Base-by-base conservation (phyloP, 202 grass and related monocot genomes). In the Zizania palustris region DNA sequence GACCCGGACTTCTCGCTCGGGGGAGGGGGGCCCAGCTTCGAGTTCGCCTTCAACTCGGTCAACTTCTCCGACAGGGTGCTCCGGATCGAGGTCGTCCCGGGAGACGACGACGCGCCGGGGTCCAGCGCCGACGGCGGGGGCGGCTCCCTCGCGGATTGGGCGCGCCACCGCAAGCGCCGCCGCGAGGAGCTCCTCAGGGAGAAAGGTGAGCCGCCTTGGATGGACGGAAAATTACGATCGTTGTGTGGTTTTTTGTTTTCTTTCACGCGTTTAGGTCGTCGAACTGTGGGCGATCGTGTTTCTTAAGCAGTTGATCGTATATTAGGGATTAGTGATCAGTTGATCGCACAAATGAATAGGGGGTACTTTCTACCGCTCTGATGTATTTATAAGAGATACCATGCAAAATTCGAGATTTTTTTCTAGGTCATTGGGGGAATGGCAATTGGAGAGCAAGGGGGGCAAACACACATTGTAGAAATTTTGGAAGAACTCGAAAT, bases 31-130 rank as follows among this genome's bases (percentile, higher is more conserved):
- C 87, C 75, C 7, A 93, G 73, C 69, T 93, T 93, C 12, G 91
- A 93, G 81, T 93, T 93, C 76, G 91, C 91, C 49, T 93, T 93
- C 82, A 93, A 93, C 74, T 90, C 88, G 37, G 83, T 85, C 70
- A 93, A 90, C 75, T 93, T 93, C 75, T 28, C 28, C 28, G 28
- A 28, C 28, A 28, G 28, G 28, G 28, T 28, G 28, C 28, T 28
- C 28, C 28, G 88, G 85, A 93, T 93, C 88, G 87, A 93, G 85
- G 80, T 93, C 71, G 65, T 88, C 22, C 77, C 72, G 33, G 79
- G 79, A 19, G 79, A 73, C 48, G 79, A 73, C 48, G 89, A 91
- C 53, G 81, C 77, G 15, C 72, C 73, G 0, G 92, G 80, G 3
- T 87, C 62, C 45, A 78, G 55, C 11, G 41, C 63, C 10, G 60